Percentiles rank a stretch among this genome's conserved stretches.
Conservation (phyloP, 2,329 filamentous ascomycete species). For the Paecilomyces niveus region DNA sequence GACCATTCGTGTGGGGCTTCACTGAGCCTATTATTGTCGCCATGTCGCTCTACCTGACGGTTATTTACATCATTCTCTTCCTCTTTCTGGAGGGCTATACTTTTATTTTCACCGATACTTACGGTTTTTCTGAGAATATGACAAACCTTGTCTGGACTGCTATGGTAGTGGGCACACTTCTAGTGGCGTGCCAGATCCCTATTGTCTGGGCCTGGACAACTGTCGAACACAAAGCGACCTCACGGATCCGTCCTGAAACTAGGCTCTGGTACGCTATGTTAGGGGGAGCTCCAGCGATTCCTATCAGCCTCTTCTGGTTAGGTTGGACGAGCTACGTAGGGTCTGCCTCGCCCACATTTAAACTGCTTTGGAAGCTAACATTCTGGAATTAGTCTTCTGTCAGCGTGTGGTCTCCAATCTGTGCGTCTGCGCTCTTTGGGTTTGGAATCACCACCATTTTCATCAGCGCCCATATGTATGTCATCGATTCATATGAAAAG, state of each 20-base stretch:
- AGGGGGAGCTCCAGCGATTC: constrained; percentile 44
- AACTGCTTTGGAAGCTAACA: too few relatives aligned
- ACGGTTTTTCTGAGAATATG: constrained; percentile 39
- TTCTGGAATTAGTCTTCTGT: too few relatives aligned
- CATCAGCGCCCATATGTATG: constrained; percentile 47
- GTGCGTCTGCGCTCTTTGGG: constrained; percentile 46
- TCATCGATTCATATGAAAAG: constrained; percentile 50
- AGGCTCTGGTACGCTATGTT: constrained; percentile 48
- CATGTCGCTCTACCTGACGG: constrained; percentile 17
- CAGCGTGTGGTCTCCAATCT: constrained; percentile 47
- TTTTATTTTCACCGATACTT: constrained; percentile 44
- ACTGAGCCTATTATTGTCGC: constrained; percentile 33
- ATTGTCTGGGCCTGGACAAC: constrained; percentile 36
- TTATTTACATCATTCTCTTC: constrained; percentile 26
- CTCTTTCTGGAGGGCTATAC: constrained; percentile 39
- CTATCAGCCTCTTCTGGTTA: constrained; percentile 52
- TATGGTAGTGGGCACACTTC: constrained; percentile 39
- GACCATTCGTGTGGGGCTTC: constrained; percentile 42
- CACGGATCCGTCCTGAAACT: constrained; percentile 44
- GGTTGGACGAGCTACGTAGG: constrained; percentile 44
- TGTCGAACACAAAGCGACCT: constrained; percentile 32
- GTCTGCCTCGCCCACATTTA: too few relatives aligned
- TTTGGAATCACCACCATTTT: constrained; percentile 44
- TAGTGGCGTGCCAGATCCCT: constrained; percentile 34
- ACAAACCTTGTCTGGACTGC: constrained; percentile 43